Conservation (phyloP, 1,284 basidiomycete genomes). For the Leucoagaricus sp. region DNA sequence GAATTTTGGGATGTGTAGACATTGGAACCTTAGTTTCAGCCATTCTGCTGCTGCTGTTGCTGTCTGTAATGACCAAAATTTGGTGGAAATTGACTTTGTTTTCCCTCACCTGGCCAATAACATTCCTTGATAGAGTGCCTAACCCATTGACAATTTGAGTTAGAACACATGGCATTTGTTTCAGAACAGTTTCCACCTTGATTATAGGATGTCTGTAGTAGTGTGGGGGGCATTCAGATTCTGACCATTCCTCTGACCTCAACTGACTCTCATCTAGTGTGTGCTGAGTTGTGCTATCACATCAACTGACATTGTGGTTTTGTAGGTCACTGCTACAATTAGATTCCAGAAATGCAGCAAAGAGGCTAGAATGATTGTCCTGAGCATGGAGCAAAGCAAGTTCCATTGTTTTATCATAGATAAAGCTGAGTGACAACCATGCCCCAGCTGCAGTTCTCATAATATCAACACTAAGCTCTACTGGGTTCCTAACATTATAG, state of each 20-base stretch:
- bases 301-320: slow-evolving; percentile 12
- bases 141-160: slow-evolving; percentile 15
- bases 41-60: too few relatives aligned
- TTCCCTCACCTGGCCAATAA: slow-evolving; percentile 30
- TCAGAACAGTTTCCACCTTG: not conserved
- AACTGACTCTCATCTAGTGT: slow-evolving; percentile 16
- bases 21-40: too few relatives aligned
- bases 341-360: slow-evolving; percentile 21
- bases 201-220: too few relatives aligned
- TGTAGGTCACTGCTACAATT: slow-evolving; percentile 17
- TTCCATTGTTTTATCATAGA: not conserved
- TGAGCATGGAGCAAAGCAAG: slow-evolving; percentile 6
- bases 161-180: not conserved
- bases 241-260: not conserved
- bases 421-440: slow-evolving; percentile 20
- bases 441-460: slow-evolving; percentile 23
- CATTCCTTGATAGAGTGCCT: slow-evolving; percentile 22
- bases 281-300: slow-evolving; percentile 16
- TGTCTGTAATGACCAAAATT: too few relatives aligned
- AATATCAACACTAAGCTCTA: slow-evolving; percentile 20
- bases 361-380: slow-evolving; percentile 21
- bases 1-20: not conserved
- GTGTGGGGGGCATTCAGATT: too few relatives aligned
- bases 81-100: slow-evolving; percentile 27
- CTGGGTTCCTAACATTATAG: slow-evolving; percentile 22